These are phyloP conservation scores for Gossypium arboreum DNA, from an alignment of 345 rosid genomes.

Conservation along the genomic window DNA sequence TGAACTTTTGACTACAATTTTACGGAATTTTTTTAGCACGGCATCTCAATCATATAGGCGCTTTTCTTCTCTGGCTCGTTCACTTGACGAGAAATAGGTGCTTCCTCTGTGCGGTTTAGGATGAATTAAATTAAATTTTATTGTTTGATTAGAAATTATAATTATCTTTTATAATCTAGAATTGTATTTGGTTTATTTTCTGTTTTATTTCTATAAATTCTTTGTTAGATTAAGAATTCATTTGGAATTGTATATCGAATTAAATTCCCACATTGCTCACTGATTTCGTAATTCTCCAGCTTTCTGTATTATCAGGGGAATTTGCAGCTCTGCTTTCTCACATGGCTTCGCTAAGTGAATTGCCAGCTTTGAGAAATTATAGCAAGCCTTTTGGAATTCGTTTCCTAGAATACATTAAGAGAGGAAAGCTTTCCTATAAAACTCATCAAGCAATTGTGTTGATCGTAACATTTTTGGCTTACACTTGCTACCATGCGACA, in stretches of 20 bases:
- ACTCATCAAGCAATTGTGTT: slow-evolving; percentile 69
- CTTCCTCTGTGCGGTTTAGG: background rate
- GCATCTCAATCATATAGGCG: no score
- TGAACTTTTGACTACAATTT: slow-evolving; percentile 5
- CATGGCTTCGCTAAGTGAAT: slow-evolving; percentile 54
- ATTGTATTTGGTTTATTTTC: background rate
- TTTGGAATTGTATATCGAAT: background rate
- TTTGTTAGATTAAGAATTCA: slow-evolving; percentile 6
- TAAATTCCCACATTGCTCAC: background rate
- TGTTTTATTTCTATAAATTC: background rate
- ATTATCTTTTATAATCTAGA: background rate
- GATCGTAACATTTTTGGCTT: slow-evolving; percentile 76
- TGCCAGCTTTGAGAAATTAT: slow-evolving; percentile 16
- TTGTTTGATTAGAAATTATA: background rate
- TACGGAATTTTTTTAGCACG: background rate
- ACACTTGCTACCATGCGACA: slow-evolving; percentile 77
- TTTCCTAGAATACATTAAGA: slow-evolving; percentile 44
- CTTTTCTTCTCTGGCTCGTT: background rate
- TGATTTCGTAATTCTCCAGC: slow-evolving; percentile 12
- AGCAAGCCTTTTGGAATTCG: slow-evolving; percentile 65
- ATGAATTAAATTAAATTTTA: background rate
- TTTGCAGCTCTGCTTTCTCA: slow-evolving; percentile 8
- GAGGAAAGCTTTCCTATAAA: slow-evolving; percentile 50
- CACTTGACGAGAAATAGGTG: background rate
- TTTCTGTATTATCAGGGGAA: slow-evolving; percentile 12